Base-by-base conservation (phyloP, 169 alveolate species). In the Amoebophrya sp. region DNA sequence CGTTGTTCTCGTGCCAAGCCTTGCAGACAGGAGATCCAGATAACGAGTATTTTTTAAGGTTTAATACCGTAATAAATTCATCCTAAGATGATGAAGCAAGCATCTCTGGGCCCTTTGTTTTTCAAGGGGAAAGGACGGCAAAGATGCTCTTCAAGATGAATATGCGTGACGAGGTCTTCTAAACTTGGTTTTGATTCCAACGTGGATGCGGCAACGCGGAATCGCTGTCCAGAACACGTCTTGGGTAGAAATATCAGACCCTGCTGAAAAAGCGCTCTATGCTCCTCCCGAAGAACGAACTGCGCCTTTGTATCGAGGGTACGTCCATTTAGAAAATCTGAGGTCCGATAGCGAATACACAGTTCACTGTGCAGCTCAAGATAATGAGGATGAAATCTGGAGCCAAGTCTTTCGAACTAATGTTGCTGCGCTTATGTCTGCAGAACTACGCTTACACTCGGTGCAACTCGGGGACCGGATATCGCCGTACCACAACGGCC, bases 401-500 rank as follows among this genome's bases (percentile, higher is more conserved):
- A 26, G 18, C 83, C 83, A 36, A 6, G 2, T 36, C 33, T 65
- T 65, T 26, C 12, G 33, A 26, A 65, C 83, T 0, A 1, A 65
- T 1, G 83, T 65, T 29, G 36, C 83, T 6, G 33, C 83, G 83
- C 18, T 65, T 36, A 1, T 65, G 2, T 1, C 36, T 0, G 83
- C 83, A 6, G n/a, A 65, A 26, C 83, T 65, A 36, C 83, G 83
- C 83, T 0, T 65, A 0, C 83, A 65, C 83, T 29, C 18, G 33
- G 33, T 65, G 36, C 83, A 65, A 18, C 83, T 26, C 10, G 83
- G 83, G 38, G 2, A 26, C 26, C 83, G 18, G 83, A 29, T 1
- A 36, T 65, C 83, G 83, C 83, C 83, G 33, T 65, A 65, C 83
- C 83, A 65, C 83, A 65, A 65, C 26, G 83, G 83, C 12, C 83